Evolutionary conservation across 2,329 filamentous ascomycete species (phyloP), one percentile per base, ranked within the genome.

Genomic region (Didymella lethalis): DNA sequence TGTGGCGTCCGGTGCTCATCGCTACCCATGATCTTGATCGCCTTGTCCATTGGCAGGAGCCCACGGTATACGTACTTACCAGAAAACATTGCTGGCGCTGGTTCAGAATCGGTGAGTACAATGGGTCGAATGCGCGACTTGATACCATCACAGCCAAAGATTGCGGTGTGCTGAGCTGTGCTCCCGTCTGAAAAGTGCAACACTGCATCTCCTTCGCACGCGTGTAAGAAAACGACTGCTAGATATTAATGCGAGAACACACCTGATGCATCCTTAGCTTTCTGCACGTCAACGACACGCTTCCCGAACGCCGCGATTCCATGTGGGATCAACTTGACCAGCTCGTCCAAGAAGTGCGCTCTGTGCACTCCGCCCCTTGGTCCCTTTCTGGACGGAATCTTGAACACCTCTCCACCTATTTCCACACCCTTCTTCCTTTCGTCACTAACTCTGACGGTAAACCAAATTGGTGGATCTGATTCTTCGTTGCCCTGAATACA

Each of bases 91-190:
- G 86, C 78, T 7, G 54, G 25, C 26, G 79, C 69, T 0, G 80
- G 75, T 3, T 80, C 77, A 0, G 61, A 48, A 2, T 78, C 69
- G 0, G 83, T 84, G 2, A 88, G 75, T 5, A 90, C 71, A 14
- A 85, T 70, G 29, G 82, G 70, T 7, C 88, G 79, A 2, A 84
- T 79, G 3, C 79, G 77, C 0, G 84, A 86, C 68, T 86, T 86
- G 67, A 90, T 87, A 0, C 88, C 88, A 72, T 90, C 88, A 68
- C 85, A 88, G 5, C 85, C 87, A 55, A 90, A 78, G 0, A 87
- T 83, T 1, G 80, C 78, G 59, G 77, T 78, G 29, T 82, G 81
- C 26, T 76, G 66, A 0, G 76, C 81, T 0, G 66, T 74, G 0
- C 73, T 78, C 0, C 81, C 81, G 68, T 85, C 83, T 1, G 72